Base-by-base conservation (phyloP, 2,329 filamentous ascomycete species). In the Cytospora chrysosperma region DNA sequence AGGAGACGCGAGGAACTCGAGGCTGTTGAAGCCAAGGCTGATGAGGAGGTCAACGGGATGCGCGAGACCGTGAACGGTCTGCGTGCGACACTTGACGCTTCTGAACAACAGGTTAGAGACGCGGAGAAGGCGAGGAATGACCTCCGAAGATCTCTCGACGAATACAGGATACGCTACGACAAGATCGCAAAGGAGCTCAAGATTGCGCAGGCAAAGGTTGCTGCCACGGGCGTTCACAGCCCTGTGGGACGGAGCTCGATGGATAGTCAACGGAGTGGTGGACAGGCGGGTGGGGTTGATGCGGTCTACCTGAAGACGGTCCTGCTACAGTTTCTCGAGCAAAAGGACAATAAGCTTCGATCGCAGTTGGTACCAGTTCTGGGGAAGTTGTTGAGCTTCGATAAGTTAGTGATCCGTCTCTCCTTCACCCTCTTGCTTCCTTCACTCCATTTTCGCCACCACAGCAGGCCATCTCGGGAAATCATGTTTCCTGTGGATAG, bases 31-130 rank as follows among this genome's bases (percentile, higher is more conserved):
- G 84, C 88, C 67, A 87, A 86, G 68, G 87, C 91, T 0, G 83
- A 82, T 3, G 86, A 88, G 51, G 94, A 98, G 74, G 82, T 89
- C 1, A 82, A 83, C 4, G 93, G 97, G 69, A 85, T 93, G 70
- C 88, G 89, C 32, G 79, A 85, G 8, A 91, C 93, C 0, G 92
- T 96, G 78, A 82, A 86, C 8, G 88, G 91, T 68, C 81, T 99
- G 34, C 87, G 91, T 1, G 84, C 91, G 64, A 88, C 93, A 0
- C 81, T 99, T 1, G 93, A 98, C 69, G 91, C 92, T 55, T 94
- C 90, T 40, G 95, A 99, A 76, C 88, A 85, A 72, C 91, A 96
- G 75, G 87, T 91, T 0, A 85, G 88, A 32, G 90, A 95, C n/a
- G 81, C 91, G 6, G 93, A 97, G 75, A 91, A 88, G 76, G 91